Percentiles rank a stretch among this genome's conserved stretches.
phyloP scores from a whole-genome alignment of 345 rosid species.

The Tarenaya hassleriana region DNA sequence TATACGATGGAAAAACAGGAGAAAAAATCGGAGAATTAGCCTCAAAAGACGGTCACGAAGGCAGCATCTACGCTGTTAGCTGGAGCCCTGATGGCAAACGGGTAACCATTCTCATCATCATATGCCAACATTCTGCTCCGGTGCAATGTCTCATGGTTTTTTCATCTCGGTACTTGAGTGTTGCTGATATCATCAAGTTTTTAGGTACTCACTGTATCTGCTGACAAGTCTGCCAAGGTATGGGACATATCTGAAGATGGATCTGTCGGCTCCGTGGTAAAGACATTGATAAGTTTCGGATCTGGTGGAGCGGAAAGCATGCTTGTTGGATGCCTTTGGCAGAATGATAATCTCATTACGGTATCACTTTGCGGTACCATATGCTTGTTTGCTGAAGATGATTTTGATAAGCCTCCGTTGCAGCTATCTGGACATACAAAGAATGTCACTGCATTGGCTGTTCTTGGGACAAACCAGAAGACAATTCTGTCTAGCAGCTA shows the following conservation, averaged over 20 bases:
- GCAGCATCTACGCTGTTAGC: conserved; percentile 83
- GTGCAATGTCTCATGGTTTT: too few species aligned
- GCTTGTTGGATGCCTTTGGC: conserved; percentile 87
- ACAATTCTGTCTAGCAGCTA: conserved; percentile 61
- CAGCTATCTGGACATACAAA: conserved; percentile 61
- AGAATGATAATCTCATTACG: conserved; percentile 52
- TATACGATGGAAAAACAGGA: conserved; percentile 77
- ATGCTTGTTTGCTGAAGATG: conserved; percentile 45
- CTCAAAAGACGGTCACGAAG: conserved; percentile 73
- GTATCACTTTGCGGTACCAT: conserved; percentile 68
- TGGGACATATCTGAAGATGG: conserved; percentile 68
- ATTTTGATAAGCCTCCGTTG: conserved; percentile 52
- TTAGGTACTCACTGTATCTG: conserved; percentile 66
- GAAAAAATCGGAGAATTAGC: conserved; percentile 71
- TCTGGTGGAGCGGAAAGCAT: conserved; percentile 60
- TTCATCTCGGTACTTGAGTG: too few species aligned
- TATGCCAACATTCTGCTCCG: background rate
- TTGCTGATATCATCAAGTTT: conserved; percentile 17
- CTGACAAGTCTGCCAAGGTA: conserved; percentile 74
- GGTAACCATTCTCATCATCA: conserved; percentile 33
- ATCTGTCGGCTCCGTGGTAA: conserved; percentile 37
- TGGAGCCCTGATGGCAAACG: conserved; percentile 94
- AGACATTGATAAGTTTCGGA: conserved; percentile 43
- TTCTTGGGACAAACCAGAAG: conserved; percentile 40
- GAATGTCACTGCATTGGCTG: conserved; percentile 50